Evolutionary conservation across 2,329 filamentous ascomycete genomes (phyloP).

Genomic region (Sporothrix brasiliensis): DNA sequence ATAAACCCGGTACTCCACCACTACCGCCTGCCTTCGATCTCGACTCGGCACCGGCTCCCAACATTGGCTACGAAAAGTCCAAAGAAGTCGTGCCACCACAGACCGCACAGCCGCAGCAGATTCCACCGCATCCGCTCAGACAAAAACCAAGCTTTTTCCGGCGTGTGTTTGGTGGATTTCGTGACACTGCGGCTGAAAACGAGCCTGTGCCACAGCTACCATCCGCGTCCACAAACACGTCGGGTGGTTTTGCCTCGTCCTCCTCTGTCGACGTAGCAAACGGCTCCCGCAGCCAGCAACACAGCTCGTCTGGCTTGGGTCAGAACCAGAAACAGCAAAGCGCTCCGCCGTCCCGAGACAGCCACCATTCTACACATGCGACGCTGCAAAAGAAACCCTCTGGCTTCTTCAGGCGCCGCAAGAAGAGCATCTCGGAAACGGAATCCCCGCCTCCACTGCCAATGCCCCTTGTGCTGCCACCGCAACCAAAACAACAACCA

Average conservation of each 20-base stretch:
- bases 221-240: conserved; percentile 26
- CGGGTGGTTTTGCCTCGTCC: conserved; percentile 43
- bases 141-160: conserved; percentile 88
- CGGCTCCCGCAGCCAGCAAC: conserved; percentile 45
- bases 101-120: conserved; percentile 34
- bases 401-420: conserved; percentile 89
- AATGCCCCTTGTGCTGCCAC: conserved; percentile 40
- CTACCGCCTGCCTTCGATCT: conserved; percentile 43
- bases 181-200: conserved; percentile 45
- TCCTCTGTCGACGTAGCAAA: conserved; percentile 42
- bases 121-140: conserved; percentile 34
- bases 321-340: conserved; percentile 50
- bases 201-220: conserved; percentile 35
- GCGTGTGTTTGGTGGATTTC: conserved; percentile 82
- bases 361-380: conserved; percentile 52
- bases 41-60: conserved; percentile 61
- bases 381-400: conserved; percentile 84
- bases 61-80: conserved; percentile 61
- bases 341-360: conserved; percentile 57
- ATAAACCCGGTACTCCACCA: conserved; percentile 37
- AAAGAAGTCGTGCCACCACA: conserved; percentile 54
- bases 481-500: conserved; percentile 2
- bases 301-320: conserved; percentile 47
- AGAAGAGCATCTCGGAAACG: conserved; percentile 79
- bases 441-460: conserved; percentile 62